Evolutionary conservation across 2,329 filamentous ascomycete genomes (phyloP), one percentile per base, ranked within the genome.

Genomic region (Fusarium graminum): DNA sequence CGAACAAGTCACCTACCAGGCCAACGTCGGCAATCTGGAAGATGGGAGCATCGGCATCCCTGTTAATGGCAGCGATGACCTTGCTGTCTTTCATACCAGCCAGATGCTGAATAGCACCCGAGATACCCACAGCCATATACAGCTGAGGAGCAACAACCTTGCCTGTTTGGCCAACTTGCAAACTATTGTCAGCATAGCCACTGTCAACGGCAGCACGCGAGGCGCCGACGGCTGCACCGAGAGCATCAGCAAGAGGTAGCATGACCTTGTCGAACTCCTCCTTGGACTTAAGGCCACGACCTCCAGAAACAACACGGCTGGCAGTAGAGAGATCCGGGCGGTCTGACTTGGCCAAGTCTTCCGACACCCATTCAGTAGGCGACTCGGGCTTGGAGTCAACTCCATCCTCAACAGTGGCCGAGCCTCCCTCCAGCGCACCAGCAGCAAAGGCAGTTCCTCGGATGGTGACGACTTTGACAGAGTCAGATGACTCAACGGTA

Each of bases 71-170:
- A 22, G 94, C 95, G 81, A 99, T 99, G 59, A 99, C 95, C 84
- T 99, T 99, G 84, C 93, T 97, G 77, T 99, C 95, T 86, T 99
- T 99, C 95, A 99, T 99, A 76, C 95, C 95, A 30, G 95, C 95
- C 80, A 99, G 80, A 84, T 99, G 95, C 82, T 99, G 95, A 72
- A 99, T 99, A 22, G 95, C 95, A 52, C 95, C 95, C 10, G 93
- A 97, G 72, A 99, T 98, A 75, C 95, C 95, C 13, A 94, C 94
- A 52, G 93, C 96, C 71, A 99, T 86, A 78, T 99, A 99, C 63
- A 99, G 83, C 79, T 99, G 90, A 60, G 95, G 95, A 44, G 95
- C 95, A 53, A 99, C 94, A 65, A 98, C 97, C 87, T 99, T 99
- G 74, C 95, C 95, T 14, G 95, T 99, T 85, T 99, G 95, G 43